These are phyloP conservation scores for Pythium plurisporium DNA, from an alignment of 352 stramenopile genomes.

Conservation along the genomic window DNA sequence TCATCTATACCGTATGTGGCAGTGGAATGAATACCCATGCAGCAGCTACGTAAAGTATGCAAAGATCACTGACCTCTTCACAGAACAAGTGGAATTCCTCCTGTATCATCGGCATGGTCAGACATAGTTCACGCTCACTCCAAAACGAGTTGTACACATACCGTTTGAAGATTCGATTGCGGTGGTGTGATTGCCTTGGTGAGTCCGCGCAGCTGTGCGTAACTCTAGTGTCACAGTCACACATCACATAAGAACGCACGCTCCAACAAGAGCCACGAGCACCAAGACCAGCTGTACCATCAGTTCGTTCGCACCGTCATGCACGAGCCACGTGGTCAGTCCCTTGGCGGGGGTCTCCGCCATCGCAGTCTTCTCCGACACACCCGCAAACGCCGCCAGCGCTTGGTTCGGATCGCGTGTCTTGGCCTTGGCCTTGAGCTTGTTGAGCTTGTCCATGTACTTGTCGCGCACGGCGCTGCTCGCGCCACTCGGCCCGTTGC, in stretches of 20 bases:
- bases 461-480: constrained; percentile 46
- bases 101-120: no score
- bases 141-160: constrained; percentile 10
- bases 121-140: background rate
- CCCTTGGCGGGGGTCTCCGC: constrained; percentile 24
- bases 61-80: constrained; percentile 43
- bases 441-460: constrained; percentile 72
- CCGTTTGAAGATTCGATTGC: constrained; percentile 39
- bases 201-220: constrained; percentile 50
- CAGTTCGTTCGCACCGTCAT: constrained; percentile 64
- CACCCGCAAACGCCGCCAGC: constrained; percentile 19
- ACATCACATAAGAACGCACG: background rate
- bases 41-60: background rate
- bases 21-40: background rate
- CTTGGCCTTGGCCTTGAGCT: constrained; percentile 58
- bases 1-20: constrained; percentile 35
- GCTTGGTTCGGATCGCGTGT: constrained; percentile 24
- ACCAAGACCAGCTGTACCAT: constrained; percentile 26
- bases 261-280: background rate
- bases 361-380: background rate
- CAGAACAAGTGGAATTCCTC: constrained; percentile 62
- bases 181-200: constrained; percentile 61
- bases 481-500: background rate
- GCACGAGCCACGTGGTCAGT: constrained; percentile 68
- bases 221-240: constrained; percentile 45